Base-by-base conservation (phyloP, 169 alveolate species). In the Eimeria praecox region DNA sequence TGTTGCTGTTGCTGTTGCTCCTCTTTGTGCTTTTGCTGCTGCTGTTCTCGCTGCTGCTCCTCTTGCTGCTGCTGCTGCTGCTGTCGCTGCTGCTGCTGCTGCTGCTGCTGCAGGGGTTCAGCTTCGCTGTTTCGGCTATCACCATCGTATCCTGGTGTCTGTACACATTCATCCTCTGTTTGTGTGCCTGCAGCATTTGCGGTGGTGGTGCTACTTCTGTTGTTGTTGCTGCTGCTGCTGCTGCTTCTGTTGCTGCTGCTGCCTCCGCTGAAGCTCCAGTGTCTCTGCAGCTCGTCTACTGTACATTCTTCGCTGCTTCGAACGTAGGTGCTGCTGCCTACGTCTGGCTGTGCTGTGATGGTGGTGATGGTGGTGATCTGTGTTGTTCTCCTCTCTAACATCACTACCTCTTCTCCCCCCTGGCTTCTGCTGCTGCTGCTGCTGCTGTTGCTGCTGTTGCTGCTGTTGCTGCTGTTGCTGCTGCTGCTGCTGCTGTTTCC, bases 201-300 rank as follows among this genome's bases (percentile, higher is more conserved):
- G 75, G 6, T 62, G 5, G 75, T n/a, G 75, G 33, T 62, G 75
- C 75, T 62, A n/a, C 75, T 62, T 9, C 75, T 62, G 20, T 5
- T 49, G 56, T 49, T 49, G 56, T 12, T 62, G 75, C 75, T 62
- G 20, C 20, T 49, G 56, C 12, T 49, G 56, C 56, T 49, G 56
- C 56, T 49, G 56, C 56, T 49, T 49, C 56, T 49, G 56, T 5
- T 49, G 5, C 12, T 49, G 83, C 83, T 73, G 83, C 40, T 73
- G 83, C 83, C 83, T 40, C 30, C 30, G 83, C 44, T 78, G 62
- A 78, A 78, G 62, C 88, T 78, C 88, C 88, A 78, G 35, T 78
- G 88, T 30, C 46, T 49, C 88, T 78, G 88, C 88, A 78, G 62
- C 88, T 78, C 88, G 88, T 78, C 88, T 18, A 78, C 88, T 40